phyloP scores from a whole-genome alignment of 1,139 yeast species.

The Eremothecium cymbalariae region DNA sequence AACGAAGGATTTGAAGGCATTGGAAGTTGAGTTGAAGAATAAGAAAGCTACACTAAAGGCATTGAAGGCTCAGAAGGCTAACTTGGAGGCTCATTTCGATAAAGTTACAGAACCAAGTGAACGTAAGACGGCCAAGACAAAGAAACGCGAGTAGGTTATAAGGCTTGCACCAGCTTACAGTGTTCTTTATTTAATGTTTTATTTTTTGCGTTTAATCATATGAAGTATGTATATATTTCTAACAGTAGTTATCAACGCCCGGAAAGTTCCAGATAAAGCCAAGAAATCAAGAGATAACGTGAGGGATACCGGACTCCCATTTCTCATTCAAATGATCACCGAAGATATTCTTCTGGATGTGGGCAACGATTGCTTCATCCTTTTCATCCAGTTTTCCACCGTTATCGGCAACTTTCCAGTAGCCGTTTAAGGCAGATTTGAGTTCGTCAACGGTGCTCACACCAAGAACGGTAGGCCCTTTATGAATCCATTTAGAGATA shows the following conservation, averaged over 20 bases:
- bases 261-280: too few species aligned
- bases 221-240: too few species aligned
- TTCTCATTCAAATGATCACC: slow-evolving; percentile 52
- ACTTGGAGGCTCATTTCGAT: slow-evolving; percentile 48
- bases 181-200: neutral
- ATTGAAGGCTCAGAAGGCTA: slow-evolving; percentile 46
- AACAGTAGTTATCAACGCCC: too few species aligned
- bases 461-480: slow-evolving; percentile 65
- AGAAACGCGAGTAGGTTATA: slow-evolving; percentile 14
- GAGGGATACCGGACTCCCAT: slow-evolving; percentile 64
- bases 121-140: slow-evolving; percentile 8
- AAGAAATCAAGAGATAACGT: slow-evolving; percentile 13
- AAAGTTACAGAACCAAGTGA: slow-evolving; percentile 31
- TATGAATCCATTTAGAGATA: slow-evolving; percentile 45
- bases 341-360: slow-evolving; percentile 44
- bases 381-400: slow-evolving; percentile 30
- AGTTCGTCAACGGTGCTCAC: slow-evolving; percentile 58
- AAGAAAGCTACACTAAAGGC: slow-evolving; percentile 44
- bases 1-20: slow-evolving; percentile 35
- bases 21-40: slow-evolving; percentile 34
- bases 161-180: neutral
- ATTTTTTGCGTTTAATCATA: too few species aligned
- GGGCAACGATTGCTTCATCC: slow-evolving; percentile 40
- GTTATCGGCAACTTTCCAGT: slow-evolving; percentile 40
- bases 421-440: slow-evolving; percentile 51